Conservation (phyloP, 2,329 filamentous ascomycete species). For the Zalaria sp. region DNA sequence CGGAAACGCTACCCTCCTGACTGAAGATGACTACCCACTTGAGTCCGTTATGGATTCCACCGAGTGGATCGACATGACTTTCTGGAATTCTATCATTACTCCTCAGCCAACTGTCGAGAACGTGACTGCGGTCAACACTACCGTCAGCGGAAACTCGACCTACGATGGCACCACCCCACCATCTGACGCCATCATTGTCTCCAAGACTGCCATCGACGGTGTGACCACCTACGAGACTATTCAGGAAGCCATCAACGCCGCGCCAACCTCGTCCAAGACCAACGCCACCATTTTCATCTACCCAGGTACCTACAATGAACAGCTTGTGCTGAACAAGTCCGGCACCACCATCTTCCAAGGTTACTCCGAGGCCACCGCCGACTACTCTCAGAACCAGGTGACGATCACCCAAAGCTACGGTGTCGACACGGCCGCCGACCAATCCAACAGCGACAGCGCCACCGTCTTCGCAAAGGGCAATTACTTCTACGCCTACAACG, state of each 20-base stretch:
- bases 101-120: conserved; percentile 13
- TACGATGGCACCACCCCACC: conserved; percentile 21
- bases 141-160: conserved; percentile 13
- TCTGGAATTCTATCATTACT: conserved; percentile 22
- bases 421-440: conserved; percentile 23
- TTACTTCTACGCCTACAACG: conserved; percentile 25
- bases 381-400: conserved; percentile 23
- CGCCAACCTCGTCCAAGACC: conserved; percentile 21
- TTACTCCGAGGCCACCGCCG: conserved; percentile 21
- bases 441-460: conserved; percentile 23
- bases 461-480: conserved; percentile 27
- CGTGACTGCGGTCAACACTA: conserved; percentile 12
- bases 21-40: conserved; percentile 20
- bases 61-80: conserved; percentile 25
- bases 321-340: conserved; percentile 23
- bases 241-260: conserved; percentile 21
- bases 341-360: conserved; percentile 26
- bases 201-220: conserved; percentile 20
- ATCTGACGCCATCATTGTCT: conserved; percentile 23
- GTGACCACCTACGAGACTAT: conserved; percentile 23
- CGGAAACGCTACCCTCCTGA: conserved; percentile 21
- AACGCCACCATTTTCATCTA: conserved; percentile 27
- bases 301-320: conserved; percentile 25
- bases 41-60: conserved; percentile 21
- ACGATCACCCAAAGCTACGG: conserved; percentile 21